Base-by-base conservation (phyloP, 352 stramenopile genomes). In the Phytophthora sansomeana region DNA sequence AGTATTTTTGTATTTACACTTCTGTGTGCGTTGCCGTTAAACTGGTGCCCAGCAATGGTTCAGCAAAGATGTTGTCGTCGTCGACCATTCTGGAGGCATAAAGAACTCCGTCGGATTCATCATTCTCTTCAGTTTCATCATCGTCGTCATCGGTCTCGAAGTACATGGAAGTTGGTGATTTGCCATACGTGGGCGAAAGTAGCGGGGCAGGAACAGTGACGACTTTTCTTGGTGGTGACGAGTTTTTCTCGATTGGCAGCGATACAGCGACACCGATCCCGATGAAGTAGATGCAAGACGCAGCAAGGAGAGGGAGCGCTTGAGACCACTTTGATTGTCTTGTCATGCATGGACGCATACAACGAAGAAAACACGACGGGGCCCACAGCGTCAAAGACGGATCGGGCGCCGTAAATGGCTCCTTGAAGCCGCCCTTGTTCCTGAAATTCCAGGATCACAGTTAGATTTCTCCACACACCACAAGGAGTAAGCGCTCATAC, bases 371-470 rank as follows among this genome's bases (percentile, higher is more conserved):
- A 92, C 0, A 80, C 58, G 2, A 94, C 54, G 0, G 86, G 83
- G 4, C 80, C 86, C 0, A 68, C 58, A 4, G 86, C 83, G 68
- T 89, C 80, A 43, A 91, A 90, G 35, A 91, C 69, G 4, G 78
- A 85, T 4, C 85, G 77, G 10, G 74, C 82, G 24, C 75, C 81
- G 51, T 91, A 91, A 54, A 94, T 89, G 17, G 82, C 81, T 3
- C 85, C 83, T 60, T 94, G 85, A 0, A 94, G 67, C 4, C 81
- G 82, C 6, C 85, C 85, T 85, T 94, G 85, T 38, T 94, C 83
- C 68, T 89, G 48, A 19, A 14, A 7, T 24, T 24, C 21, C 21
- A 24, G 21, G 3, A 24, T 24, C 21, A 24, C 21, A 3, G 21
- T 24, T 24, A 24, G 21, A 24, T 24, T 24, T 24, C 21, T 24